These are phyloP conservation scores for Physocladia obscura DNA, from an alignment of 192 early-diverging fungal genomes.

Conservation along the genomic window DNA sequence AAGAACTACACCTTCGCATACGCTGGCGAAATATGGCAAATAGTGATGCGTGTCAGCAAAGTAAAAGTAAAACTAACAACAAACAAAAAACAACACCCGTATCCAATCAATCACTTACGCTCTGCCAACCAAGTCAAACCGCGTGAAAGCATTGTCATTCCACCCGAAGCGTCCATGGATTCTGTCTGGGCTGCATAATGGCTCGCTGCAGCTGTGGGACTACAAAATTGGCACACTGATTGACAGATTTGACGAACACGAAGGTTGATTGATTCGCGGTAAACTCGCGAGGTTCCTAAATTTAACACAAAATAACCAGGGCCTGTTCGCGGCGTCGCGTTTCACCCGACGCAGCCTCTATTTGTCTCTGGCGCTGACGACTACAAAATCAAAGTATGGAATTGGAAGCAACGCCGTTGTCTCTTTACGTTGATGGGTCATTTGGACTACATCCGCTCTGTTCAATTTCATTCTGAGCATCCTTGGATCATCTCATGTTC, in stretches of 20 bases:
- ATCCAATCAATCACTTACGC: background rate
- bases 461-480: slow-evolving; percentile 95
- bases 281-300: background rate
- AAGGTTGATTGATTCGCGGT: slow-evolving; percentile 78
- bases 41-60: no score
- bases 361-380: slow-evolving; percentile 99
- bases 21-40: background rate
- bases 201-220: slow-evolving; percentile 98
- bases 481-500: slow-evolving; percentile 97
- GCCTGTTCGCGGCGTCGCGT: slow-evolving; percentile 93
- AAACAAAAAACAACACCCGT: background rate
- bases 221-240: slow-evolving; percentile 98
- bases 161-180: slow-evolving; percentile 99
- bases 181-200: slow-evolving; percentile 94
- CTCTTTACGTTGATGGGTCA: slow-evolving; percentile 96
- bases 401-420: slow-evolving; percentile 95
- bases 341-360: slow-evolving; percentile 93
- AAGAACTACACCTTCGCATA: background rate
- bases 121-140: slow-evolving; percentile 57
- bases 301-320: slow-evolving; percentile 51
- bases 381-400: slow-evolving; percentile 99
- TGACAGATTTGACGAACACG: slow-evolving; percentile 98
- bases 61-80: no score
- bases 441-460: slow-evolving; percentile 96
- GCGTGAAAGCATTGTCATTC: slow-evolving; percentile 94